Evolutionary conservation across 2,329 filamentous ascomycete species (phyloP).

Genomic region (Xylaria sp.): DNA sequence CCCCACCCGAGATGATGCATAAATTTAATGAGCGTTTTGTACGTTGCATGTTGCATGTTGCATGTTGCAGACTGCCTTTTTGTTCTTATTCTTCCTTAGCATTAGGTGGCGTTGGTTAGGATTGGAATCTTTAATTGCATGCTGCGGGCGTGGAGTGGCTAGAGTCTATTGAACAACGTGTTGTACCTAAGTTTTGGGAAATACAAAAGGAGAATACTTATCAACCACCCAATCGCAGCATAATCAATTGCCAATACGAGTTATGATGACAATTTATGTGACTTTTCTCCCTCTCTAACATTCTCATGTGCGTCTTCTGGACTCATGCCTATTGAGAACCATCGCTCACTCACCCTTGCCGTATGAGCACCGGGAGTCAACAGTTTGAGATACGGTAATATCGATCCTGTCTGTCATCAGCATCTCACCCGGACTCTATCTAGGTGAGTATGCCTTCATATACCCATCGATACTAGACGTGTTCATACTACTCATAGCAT

Average conservation of each 20-base stretch:
- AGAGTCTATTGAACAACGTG: constrained; percentile 12
- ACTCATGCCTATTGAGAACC: neutral
- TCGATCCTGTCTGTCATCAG: neutral
- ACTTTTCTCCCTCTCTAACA: neutral
- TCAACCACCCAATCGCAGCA: neutral
- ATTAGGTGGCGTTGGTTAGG: constrained; percentile 43
- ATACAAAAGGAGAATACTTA: neutral
- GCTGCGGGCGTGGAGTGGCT: constrained; percentile 28
- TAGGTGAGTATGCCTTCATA: neutral
- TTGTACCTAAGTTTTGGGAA: neutral
- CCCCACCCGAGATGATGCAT: constrained; percentile 65
- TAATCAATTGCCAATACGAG: neutral
- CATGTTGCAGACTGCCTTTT: too few relatives aligned
- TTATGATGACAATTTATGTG: neutral
- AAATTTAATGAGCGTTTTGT: constrained; percentile 5
- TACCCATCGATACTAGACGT: neutral
- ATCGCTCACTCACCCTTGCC: too few relatives aligned
- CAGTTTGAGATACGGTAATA: neutral
- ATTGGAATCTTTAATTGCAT: constrained; percentile 29
- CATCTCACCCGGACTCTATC: neutral
- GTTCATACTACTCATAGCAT: neutral
- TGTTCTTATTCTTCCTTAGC: constrained; percentile 27
- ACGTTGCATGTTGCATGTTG: too few relatives aligned
- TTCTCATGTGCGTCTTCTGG: neutral
- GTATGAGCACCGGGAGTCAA: neutral